A percentile compares a stretch with the other conserved stretches of the same genome.
phyloP scores from a whole-genome alignment of 1,284 basidiomycete genomes.

The Moesziomyces globuligerus region DNA sequence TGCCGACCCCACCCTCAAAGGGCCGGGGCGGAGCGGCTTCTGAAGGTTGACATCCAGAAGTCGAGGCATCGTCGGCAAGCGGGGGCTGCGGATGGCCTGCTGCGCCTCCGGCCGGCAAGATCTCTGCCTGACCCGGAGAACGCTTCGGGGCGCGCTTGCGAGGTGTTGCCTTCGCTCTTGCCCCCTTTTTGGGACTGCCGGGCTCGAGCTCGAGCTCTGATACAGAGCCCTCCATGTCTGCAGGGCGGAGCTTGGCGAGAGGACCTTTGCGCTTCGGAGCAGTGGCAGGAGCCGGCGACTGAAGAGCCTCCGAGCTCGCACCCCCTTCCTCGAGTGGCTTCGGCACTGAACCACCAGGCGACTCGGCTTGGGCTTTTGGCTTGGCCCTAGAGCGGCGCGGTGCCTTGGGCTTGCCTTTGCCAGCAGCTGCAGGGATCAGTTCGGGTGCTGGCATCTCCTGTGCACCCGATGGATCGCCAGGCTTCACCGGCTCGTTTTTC shows the following conservation, averaged over 20 bases:
- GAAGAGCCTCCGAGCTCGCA: no score
- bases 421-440: no score
- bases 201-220: slow-evolving; percentile 36
- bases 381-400: slow-evolving; percentile 14
- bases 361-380: slow-evolving; percentile 7
- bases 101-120: background rate
- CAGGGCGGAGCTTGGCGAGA: slow-evolving; percentile 18
- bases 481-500: no score
- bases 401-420: slow-evolving; percentile 7
- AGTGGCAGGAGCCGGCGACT: background rate
- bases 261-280: slow-evolving; percentile 13
- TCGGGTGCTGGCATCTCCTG: no score
- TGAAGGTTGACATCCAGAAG: background rate
- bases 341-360: background rate
- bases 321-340: background rate
- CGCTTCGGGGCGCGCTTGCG: no score
- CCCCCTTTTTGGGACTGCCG: no score
- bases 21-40: background rate
- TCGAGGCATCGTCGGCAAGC: background rate
- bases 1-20: background rate
- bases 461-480: no score
- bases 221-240: slow-evolving; percentile 19
- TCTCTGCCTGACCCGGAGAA: no score
- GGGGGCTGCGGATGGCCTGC: background rate
- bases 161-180: no score